Evolutionary conservation across 2,329 filamentous ascomycete species (phyloP).

Genomic region (Xylariales sp.): DNA sequence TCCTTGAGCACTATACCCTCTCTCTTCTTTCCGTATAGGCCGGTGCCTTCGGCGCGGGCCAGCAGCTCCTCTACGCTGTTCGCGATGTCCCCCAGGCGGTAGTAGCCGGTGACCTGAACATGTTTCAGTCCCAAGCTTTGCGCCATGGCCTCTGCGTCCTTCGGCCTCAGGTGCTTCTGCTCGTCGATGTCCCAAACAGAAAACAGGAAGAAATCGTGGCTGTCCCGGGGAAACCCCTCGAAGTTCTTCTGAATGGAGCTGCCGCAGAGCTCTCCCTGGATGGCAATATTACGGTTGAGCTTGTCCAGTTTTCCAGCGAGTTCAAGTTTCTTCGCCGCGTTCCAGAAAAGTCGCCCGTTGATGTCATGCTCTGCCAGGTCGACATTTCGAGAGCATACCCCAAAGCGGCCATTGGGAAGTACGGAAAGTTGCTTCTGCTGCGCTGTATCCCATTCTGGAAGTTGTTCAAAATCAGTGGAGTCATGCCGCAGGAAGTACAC

Average conservation of each 20-base stretch:
- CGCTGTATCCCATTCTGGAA: conserved; percentile 11
- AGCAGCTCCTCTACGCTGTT: conserved; percentile 4
- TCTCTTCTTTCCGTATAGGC: conserved; percentile 6
- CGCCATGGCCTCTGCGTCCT: conserved; percentile 21
- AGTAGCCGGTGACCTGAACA: conserved; percentile 16
- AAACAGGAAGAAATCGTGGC: conserved; percentile 28
- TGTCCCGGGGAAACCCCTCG: conserved; percentile 15
- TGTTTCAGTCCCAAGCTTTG: conserved; percentile 23
- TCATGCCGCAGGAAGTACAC: conserved; percentile 27
- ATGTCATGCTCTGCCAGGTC: conserved; percentile 17
- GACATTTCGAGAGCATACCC: conserved; percentile 23
- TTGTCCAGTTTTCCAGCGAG: conserved; percentile 16
- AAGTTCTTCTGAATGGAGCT: conserved; percentile 20
- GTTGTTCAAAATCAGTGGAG: conserved; percentile 12
- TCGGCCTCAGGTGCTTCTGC: conserved; percentile 20
- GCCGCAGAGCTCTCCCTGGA: conserved; percentile 29
- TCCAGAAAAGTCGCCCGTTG: conserved; percentile 16
- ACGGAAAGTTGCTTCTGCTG: conserved; percentile 7
- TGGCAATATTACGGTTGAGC: conserved; percentile 16
- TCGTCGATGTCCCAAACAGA: conserved; percentile 25
- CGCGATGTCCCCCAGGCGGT: conserved; percentile 4
- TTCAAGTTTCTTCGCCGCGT: conserved; percentile 13
- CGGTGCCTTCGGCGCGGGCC: conserved; percentile 5
- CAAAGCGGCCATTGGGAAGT: conserved; percentile 21
- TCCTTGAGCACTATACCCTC: conserved; percentile 9